Conservation (phyloP, 345 rosid genomes). For the Leavenworthia alabamica region DNA sequence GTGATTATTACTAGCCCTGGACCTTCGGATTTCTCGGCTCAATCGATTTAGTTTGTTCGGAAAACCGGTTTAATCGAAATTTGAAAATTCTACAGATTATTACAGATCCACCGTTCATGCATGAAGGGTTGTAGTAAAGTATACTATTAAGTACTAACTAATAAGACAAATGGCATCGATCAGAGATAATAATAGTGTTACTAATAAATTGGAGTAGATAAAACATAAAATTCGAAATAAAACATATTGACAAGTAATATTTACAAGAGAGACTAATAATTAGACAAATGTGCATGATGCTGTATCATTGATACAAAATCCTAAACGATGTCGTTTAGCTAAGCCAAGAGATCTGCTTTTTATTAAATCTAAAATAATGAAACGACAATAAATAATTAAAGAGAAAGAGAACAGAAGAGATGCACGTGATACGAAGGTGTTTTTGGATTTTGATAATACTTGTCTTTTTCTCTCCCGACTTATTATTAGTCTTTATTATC, state of each 20-base stretch:
- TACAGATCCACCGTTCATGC: constrained; percentile 7
- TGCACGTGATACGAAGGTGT: constrained; percentile 25
- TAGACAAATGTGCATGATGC: constrained; percentile 16
- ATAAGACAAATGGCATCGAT: not conserved
- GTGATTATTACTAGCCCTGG: not conserved
- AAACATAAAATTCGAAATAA: not conserved
- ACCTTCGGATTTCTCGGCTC: no score
- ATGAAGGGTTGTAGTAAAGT: not conserved
- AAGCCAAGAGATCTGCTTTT: constrained; percentile 10
- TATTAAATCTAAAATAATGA: constrained; percentile 7
- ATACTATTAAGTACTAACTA: not conserved
- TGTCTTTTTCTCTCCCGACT: constrained; percentile 6
- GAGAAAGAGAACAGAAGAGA: constrained; percentile 13
- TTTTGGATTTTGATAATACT: constrained; percentile 25
- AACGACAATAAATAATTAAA: not conserved
- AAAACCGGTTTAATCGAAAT: no score
- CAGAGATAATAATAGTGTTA: constrained; percentile 6
- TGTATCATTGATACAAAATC: constrained; percentile 22
- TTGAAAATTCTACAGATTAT: no score
- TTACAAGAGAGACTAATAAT: constrained; percentile 1
- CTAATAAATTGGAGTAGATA: not conserved
- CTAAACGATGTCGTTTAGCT: constrained; percentile 6
- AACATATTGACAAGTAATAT: not conserved
- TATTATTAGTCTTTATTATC: constrained; percentile 1
- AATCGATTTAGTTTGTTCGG: no score